Percentiles rank a stretch among this genome's conserved stretches.
phyloP scores from a whole-genome alignment of 2,329 filamentous ascomycete genomes.

The Nothomitra cinnamomea region DNA sequence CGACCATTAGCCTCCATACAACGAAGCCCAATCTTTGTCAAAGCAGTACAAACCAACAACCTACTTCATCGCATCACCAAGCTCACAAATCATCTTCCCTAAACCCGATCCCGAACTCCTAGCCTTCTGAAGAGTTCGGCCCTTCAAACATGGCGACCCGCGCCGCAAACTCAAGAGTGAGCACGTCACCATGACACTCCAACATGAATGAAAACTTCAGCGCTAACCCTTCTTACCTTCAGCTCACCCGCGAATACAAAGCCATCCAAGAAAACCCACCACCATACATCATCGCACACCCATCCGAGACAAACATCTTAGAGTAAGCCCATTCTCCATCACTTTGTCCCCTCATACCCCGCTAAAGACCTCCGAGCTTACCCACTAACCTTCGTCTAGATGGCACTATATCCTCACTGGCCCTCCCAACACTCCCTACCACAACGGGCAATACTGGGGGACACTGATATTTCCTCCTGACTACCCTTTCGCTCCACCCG shows the following conservation, averaged over 20 bases:
- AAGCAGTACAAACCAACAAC: not conserved
- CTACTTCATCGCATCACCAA: not conserved
- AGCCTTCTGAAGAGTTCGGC: not conserved
- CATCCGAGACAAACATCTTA: conserved; percentile 78
- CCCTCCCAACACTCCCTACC: conserved; percentile 83
- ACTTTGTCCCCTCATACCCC: not conserved
- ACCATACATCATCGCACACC: conserved; percentile 76
- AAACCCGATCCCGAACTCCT: not conserved
- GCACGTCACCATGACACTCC: conserved; percentile 14
- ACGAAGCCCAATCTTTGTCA: not conserved
- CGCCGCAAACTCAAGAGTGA: conserved; percentile 54
- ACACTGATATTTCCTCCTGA: conserved; percentile 88
- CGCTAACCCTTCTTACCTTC: not conserved
- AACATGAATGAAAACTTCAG: not conserved
- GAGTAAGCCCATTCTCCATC: conserved; percentile 39
- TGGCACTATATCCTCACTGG: conserved; percentile 96
- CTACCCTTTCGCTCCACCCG: conserved; percentile 92
- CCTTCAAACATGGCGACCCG: conserved; percentile 45
- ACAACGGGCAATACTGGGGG: conserved; percentile 94
- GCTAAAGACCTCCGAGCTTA: not conserved
- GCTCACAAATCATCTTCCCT: not conserved
- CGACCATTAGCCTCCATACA: not conserved
- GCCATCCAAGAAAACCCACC: conserved; percentile 59
- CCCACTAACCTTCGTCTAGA: conserved; percentile 24
- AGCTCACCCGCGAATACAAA: conserved; percentile 48